These are phyloP conservation scores for Populus tomentosa DNA, from an alignment of 441 rosid species.

Conservation along the genomic window DNA sequence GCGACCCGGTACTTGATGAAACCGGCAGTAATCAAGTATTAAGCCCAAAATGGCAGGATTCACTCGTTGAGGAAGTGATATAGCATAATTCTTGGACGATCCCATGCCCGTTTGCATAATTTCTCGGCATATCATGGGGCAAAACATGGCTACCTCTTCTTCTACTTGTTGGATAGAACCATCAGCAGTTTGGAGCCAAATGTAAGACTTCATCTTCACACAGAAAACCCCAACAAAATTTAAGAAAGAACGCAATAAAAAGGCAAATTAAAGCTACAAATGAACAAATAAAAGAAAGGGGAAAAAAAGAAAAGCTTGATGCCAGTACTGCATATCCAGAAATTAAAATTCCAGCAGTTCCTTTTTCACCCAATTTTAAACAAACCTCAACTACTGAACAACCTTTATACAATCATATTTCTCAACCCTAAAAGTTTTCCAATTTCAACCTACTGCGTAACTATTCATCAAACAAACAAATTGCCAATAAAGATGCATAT, in stretches of 20 bases:
- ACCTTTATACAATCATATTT: neutral
- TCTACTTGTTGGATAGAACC: conserved; percentile 74
- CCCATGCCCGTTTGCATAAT: conserved; percentile 56
- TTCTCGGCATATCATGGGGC: conserved; percentile 64
- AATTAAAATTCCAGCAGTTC: neutral
- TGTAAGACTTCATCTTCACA: conserved; percentile 56
- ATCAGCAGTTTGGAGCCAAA: conserved; percentile 71
- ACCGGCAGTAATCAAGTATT: conserved; percentile 64
- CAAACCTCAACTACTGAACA: neutral
- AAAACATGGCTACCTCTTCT: conserved; percentile 74
- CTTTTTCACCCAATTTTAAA: neutral
- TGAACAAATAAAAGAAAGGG: neutral
- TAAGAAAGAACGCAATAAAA: neutral
- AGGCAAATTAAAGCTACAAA: conserved; percentile 1
- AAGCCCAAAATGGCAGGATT: conserved; percentile 51
- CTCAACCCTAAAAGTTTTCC: neutral
- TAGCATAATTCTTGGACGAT: conserved; percentile 60
- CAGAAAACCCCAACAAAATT: conserved; percentile 4
- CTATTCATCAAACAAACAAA: neutral
- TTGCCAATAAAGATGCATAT: neutral
- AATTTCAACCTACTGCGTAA: neutral
- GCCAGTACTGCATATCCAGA: neutral
- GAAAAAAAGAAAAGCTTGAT: neutral
- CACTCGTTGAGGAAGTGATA: conserved; percentile 61
- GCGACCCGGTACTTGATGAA: conserved; percentile 66